phyloP scores from a whole-genome alignment of 805 yeast genomes.

The Phaffomyces thermotolerans region DNA sequence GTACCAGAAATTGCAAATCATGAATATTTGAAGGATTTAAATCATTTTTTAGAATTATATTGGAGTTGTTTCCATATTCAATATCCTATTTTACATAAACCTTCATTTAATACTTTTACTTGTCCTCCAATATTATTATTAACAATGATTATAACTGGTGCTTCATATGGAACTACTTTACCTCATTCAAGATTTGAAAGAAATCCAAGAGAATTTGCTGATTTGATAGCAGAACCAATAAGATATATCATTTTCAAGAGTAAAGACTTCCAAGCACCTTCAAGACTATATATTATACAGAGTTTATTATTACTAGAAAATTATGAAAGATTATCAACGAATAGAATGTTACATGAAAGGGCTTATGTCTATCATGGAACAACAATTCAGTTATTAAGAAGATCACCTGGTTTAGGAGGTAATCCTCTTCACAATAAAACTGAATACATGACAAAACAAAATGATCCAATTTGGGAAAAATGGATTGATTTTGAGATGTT shows the following conservation, averaged over 20 bases:
- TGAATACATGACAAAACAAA: slow-evolving; percentile 24
- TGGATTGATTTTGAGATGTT: slow-evolving; percentile 80
- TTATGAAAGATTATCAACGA: slow-evolving; percentile 68
- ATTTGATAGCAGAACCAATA: slow-evolving; percentile 39
- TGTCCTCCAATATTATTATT: slow-evolving; percentile 47
- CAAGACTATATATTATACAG: slow-evolving; percentile 70
- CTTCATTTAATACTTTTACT: slow-evolving; percentile 45
- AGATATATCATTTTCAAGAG: slow-evolving; percentile 66
- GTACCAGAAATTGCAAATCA: slow-evolving; percentile 20
- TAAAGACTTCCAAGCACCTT: slow-evolving; percentile 70
- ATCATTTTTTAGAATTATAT: slow-evolving; percentile 20
- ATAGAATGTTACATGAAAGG: slow-evolving; percentile 68
- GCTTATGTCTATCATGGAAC: slow-evolving; percentile 86
- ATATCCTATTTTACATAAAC: slow-evolving; percentile 40
- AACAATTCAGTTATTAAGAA: slow-evolving; percentile 65
- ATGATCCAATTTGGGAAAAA: slow-evolving; percentile 39
- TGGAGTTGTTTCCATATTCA: slow-evolving; percentile 33
- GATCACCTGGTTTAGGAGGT: slow-evolving; percentile 73
- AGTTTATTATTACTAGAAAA: slow-evolving; percentile 66
- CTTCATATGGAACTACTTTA: slow-evolving; percentile 18
- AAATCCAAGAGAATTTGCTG: slow-evolving; percentile 24
- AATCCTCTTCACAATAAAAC: slow-evolving; percentile 39
- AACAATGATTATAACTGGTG: slow-evolving; percentile 39
- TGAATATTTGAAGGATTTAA: slow-evolving; percentile 16
- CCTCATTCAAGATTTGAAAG: slow-evolving; percentile 11